phyloP scores from a whole-genome alignment of 441 rosid genomes.

The Adansonia gregorii region DNA sequence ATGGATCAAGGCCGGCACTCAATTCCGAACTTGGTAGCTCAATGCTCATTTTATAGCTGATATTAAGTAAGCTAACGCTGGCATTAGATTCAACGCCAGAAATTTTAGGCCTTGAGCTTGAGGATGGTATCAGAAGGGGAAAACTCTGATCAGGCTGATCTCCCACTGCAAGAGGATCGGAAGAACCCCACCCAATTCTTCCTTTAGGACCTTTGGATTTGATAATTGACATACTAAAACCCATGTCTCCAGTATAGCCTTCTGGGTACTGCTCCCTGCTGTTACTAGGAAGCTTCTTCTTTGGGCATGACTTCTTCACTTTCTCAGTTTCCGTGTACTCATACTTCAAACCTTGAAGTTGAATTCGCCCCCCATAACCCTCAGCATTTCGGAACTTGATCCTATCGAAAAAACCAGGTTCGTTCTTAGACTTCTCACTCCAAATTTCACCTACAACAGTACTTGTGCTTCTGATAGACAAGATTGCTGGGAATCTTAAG shows the following conservation, averaged over 20 bases:
- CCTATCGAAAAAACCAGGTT: conserved; percentile 30
- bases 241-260: conserved; percentile 31
- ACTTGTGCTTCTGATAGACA: conserved; percentile 38
- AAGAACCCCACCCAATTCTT: conserved; percentile 28
- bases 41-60: conserved; percentile 9
- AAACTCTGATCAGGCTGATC: conserved; percentile 19
- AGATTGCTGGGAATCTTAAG: conserved; percentile 37
- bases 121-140: conserved; percentile 3
- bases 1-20: not conserved
- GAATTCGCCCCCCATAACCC: not conserved
- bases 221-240: conserved; percentile 24
- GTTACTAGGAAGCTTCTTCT: not conserved
- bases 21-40: not conserved
- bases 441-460: conserved; percentile 37
- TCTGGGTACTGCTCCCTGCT: conserved; percentile 26
- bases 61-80: not conserved
- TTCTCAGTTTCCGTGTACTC: conserved; percentile 34
- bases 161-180: conserved; percentile 33
- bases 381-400: conserved; percentile 16
- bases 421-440: conserved; percentile 32
- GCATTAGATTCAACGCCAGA: not conserved
- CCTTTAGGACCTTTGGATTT: not conserved
- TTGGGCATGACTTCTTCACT: conserved; percentile 28
- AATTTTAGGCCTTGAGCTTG: not conserved
- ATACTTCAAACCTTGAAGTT: conserved; percentile 35